These are phyloP conservation scores for Canavalia ensiformis DNA, from an alignment of 306 rosid species.

Conservation along the genomic window DNA sequence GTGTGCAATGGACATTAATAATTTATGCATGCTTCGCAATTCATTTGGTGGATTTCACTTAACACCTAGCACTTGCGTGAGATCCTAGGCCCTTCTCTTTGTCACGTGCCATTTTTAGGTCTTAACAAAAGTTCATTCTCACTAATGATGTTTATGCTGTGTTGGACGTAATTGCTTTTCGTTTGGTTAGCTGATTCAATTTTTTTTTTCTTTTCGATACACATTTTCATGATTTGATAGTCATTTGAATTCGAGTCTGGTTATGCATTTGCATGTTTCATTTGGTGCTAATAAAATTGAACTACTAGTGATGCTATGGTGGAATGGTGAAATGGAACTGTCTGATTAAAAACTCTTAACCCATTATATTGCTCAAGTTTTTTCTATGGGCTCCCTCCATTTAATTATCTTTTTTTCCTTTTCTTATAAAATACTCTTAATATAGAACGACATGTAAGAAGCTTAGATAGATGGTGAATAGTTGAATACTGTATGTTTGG, in stretches of 20 bases:
- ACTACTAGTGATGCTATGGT: neutral
- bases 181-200: neutral
- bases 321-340: slow-evolving; percentile 9
- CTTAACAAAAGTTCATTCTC: neutral
- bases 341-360: neutral
- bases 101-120: neutral
- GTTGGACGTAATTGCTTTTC: neutral
- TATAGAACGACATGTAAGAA: neutral
- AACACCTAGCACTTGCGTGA: neutral
- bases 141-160: neutral
- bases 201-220: neutral
- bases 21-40: neutral
- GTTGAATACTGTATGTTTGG: neutral
- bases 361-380: neutral
- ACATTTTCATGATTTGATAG: neutral
- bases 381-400: neutral
- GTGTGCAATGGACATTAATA: neutral
- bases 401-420: slow-evolving; percentile 3
- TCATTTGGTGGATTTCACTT: neutral
- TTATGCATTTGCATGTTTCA: neutral
- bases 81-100: slow-evolving; percentile 2
- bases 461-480: slow-evolving; percentile 5
- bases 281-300: slow-evolving; percentile 2
- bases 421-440: neutral
- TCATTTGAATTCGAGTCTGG: neutral